These are phyloP conservation scores for Heliocybe sulcata DNA, from an alignment of 1,284 basidiomycete species.

Conservation along the genomic window DNA sequence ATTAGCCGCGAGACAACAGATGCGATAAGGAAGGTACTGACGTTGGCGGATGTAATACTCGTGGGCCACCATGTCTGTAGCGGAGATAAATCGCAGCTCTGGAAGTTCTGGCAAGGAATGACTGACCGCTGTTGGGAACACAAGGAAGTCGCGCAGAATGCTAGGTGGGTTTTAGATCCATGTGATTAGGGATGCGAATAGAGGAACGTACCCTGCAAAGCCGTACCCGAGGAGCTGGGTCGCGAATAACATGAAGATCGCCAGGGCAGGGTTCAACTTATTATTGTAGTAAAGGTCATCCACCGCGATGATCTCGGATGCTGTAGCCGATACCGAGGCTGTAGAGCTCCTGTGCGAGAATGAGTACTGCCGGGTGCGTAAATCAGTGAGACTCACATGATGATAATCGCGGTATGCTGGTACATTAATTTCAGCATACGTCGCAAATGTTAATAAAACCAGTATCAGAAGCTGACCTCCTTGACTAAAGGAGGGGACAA, in stretches of 20 bases:
- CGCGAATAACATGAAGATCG: constrained; percentile 25
- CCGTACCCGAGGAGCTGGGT: constrained; percentile 26
- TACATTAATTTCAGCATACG: background rate
- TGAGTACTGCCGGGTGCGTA: constrained; percentile 10
- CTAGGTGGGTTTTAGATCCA: constrained; percentile 6
- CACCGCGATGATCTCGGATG: constrained; percentile 21
- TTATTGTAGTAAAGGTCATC: constrained; percentile 28
- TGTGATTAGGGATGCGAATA: background rate
- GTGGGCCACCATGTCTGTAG: constrained; percentile 28
- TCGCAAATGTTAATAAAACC: background rate
- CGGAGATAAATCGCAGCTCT: background rate
- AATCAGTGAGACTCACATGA: constrained; percentile 4
- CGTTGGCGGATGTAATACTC: constrained; percentile 17
- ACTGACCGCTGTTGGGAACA: constrained; percentile 23
- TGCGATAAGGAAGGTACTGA: background rate
- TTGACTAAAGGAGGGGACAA: constrained; percentile 15
- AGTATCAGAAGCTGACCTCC: constrained; percentile 9
- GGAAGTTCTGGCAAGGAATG: background rate
- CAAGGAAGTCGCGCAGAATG: constrained; percentile 24
- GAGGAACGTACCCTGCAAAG: constrained; percentile 11
- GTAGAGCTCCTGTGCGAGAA: constrained; percentile 24
- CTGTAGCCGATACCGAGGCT: constrained; percentile 15
- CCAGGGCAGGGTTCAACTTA: constrained; percentile 24
- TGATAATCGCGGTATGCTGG: constrained; percentile 10
- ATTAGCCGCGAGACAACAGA: constrained; percentile 13